Evolutionary conservation across 2,329 filamentous ascomycete species (phyloP).

Genomic region (Trichophyton mentagrophytes): DNA sequence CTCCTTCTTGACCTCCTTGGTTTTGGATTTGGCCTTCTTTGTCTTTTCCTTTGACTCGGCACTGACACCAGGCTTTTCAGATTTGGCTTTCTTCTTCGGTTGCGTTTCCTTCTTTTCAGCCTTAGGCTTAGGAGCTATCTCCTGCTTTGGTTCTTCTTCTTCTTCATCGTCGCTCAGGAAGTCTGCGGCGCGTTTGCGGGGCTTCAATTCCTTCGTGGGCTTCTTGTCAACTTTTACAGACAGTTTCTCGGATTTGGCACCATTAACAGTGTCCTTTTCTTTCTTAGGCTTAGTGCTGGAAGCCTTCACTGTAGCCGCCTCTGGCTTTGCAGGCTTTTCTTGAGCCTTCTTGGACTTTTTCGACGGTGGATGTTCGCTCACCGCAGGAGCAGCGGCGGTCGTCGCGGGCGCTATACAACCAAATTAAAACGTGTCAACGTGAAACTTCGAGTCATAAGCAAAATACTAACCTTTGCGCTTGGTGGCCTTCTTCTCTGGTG

Average conservation of each 20-base stretch:
- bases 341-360: constrained; percentile 48
- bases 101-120: constrained; percentile 33
- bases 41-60: constrained; percentile 13
- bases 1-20: constrained; percentile 18
- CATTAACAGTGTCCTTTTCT: constrained; percentile 20
- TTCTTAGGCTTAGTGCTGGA: constrained; percentile 20
- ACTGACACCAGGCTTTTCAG: constrained; percentile 18
- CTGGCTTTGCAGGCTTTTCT: constrained; percentile 20
- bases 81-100: constrained; percentile 32
- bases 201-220: constrained; percentile 26
- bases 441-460: constrained; percentile 8
- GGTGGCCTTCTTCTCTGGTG: constrained; percentile 41
- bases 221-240: constrained; percentile 24
- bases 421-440: background rate
- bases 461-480: constrained; percentile 41
- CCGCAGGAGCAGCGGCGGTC: constrained; percentile 27
- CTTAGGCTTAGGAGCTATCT: constrained; percentile 33
- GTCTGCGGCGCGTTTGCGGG: constrained; percentile 37
- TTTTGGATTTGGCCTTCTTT: constrained; percentile 11
- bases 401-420: constrained; percentile 4
- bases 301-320: constrained; percentile 19
- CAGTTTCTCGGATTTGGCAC: constrained; percentile 11
- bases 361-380: constrained; percentile 36
- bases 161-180: constrained; percentile 33
- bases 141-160: constrained; percentile 22